Evolutionary conservation across 2,329 filamentous ascomycete genomes (phyloP).

Genomic region (Sclerotinia nivalis): DNA sequence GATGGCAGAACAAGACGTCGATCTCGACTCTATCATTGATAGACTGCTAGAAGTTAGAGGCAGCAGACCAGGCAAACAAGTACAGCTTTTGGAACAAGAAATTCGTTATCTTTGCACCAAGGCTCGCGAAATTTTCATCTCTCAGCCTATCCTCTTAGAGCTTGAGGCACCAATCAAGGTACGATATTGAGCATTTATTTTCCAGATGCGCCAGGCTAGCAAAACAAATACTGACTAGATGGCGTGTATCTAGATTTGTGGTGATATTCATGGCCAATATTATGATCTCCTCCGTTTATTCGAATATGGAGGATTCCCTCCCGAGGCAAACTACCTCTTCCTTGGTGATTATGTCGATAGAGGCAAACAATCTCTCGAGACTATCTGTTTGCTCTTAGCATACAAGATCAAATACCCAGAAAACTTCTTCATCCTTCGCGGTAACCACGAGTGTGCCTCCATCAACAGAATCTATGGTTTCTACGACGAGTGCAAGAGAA

Average conservation of each 20-base stretch:
- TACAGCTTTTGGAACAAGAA: slow-evolving; percentile 93
- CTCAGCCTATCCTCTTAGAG: slow-evolving; percentile 95
- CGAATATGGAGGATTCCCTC: slow-evolving; percentile 97
- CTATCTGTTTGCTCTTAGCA: slow-evolving; percentile 91
- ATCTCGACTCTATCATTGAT: slow-evolving; percentile 99
- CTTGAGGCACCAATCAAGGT: slow-evolving; percentile 99
- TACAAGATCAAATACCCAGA: slow-evolving; percentile 99
- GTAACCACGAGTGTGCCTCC: slow-evolving; percentile 98
- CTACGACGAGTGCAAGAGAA: slow-evolving; percentile 99
- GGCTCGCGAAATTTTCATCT: slow-evolving; percentile 98
- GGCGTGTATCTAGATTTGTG: slow-evolving; percentile 73
- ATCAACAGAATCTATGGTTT: slow-evolving; percentile 99
- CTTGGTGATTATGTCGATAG: slow-evolving; percentile 98
- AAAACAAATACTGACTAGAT: slow-evolving; percentile 24
- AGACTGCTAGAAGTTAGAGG: slow-evolving; percentile 95
- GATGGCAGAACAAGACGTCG: slow-evolving; percentile 88
- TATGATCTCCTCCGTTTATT: slow-evolving; percentile 96
- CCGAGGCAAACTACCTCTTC: slow-evolving; percentile 99
- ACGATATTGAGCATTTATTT: slow-evolving; percentile 32
- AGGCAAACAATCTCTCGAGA: slow-evolving; percentile 98
- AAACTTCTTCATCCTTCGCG: slow-evolving; percentile 98
- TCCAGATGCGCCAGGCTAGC: not conserved
- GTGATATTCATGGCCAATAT: slow-evolving; percentile 99
- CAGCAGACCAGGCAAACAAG: slow-evolving; percentile 97
- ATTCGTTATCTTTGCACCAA: slow-evolving; percentile 98